These are phyloP conservation scores for Acacia confusa DNA, from an alignment of 306 rosid species.

Conservation along the genomic window DNA sequence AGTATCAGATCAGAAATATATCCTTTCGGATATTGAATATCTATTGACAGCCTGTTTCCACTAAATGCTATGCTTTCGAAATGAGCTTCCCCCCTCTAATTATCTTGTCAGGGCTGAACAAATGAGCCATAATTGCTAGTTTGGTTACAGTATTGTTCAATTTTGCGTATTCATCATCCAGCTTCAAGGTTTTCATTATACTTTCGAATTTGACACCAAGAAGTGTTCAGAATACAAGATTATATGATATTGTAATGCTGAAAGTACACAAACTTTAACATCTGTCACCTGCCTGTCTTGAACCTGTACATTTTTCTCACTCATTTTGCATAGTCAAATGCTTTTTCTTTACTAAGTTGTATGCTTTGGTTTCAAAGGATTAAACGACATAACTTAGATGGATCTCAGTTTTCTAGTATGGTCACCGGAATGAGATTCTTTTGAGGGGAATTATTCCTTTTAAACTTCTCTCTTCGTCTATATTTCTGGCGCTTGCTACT, in stretches of 20 bases:
- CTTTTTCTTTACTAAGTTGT: not conserved
- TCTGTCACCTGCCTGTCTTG: not conserved
- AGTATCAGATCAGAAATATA: constrained; percentile 2
- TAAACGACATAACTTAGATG: not conserved
- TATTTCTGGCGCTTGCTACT: not conserved
- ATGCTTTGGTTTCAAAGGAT: not conserved
- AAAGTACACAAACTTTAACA: not conserved
- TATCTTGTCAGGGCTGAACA: not conserved
- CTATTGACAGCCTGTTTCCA: not conserved
- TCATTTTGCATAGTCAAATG: not conserved
- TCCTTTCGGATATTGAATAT: not conserved
- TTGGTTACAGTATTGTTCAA: not conserved
- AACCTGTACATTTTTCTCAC: not conserved
- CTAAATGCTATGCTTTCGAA: not conserved
- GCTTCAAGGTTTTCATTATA: not conserved
- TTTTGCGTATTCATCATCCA: constrained; percentile 3
- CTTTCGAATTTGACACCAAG: not conserved
- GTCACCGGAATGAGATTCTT: not conserved
- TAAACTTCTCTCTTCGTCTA: not conserved
- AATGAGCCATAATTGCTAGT: not conserved
- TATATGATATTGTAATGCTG: not conserved
- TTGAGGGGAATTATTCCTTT: not conserved
- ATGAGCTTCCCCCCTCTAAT: not conserved
- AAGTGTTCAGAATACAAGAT: not conserved
- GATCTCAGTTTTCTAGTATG: not conserved